Evolutionary conservation across 169 alveolate species (phyloP).

Genomic region (Plasmodium cynomolgi): DNA sequence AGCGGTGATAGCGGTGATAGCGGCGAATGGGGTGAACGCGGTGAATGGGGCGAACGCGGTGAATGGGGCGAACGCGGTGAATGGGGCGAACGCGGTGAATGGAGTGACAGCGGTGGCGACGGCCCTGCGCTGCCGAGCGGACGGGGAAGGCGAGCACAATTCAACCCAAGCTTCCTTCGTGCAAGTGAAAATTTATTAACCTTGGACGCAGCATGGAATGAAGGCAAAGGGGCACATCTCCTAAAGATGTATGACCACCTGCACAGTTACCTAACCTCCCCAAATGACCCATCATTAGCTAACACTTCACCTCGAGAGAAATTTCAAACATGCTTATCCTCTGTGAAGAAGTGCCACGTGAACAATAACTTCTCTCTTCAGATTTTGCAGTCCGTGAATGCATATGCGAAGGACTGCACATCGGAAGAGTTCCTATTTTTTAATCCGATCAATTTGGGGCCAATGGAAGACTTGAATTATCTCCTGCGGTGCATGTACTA

Average conservation of each 20-base stretch:
- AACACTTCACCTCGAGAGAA: slow-evolving; percentile 9
- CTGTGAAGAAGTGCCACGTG: slow-evolving; percentile 14
- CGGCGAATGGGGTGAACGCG: no score
- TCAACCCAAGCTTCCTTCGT: neutral
- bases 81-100: no score
- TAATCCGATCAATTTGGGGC: slow-evolving; percentile 16
- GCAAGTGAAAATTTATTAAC: slow-evolving; percentile 10
- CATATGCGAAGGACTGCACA: slow-evolving; percentile 3
- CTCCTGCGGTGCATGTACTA: slow-evolving; percentile 34
- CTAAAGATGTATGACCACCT: slow-evolving; percentile 7
- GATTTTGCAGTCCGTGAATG: slow-evolving; percentile 8
- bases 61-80: no score
- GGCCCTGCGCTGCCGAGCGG: neutral
- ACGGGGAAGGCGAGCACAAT: neutral
- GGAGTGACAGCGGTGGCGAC: no score
- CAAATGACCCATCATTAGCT: neutral
- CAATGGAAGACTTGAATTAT: slow-evolving; percentile 6
- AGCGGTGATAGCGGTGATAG: neutral
- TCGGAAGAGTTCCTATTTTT: slow-evolving; percentile 31
- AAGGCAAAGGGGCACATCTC: slow-evolving; percentile 14
- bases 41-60: no score
- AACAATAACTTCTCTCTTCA: slow-evolving; percentile 25
- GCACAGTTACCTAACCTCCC: neutral
- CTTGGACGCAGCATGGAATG: slow-evolving; percentile 32
- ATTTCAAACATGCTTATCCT: neutral